phyloP scores from a whole-genome alignment of 1,139 yeast genomes.

The Geotrichum bryndzae region DNA sequence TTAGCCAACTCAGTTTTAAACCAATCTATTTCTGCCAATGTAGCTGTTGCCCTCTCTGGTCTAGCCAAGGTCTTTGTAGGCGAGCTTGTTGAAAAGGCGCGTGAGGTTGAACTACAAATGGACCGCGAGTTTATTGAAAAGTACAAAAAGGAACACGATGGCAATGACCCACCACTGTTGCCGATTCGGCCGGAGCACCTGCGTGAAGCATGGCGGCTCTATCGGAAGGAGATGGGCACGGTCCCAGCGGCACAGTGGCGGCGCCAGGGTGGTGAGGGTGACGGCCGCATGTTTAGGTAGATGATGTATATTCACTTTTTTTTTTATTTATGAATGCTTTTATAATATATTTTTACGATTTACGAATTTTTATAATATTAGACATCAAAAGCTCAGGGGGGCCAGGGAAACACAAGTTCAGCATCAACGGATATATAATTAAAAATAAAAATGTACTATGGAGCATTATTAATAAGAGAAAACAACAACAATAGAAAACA shows the following conservation, averaged over 20 bases:
- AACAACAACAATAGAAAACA: not conserved
- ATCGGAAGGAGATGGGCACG: slow-evolving; percentile 58
- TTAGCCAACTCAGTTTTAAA: slow-evolving; percentile 74
- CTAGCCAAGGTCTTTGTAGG: slow-evolving; percentile 83
- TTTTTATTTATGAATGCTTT: not conserved
- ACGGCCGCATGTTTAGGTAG: slow-evolving; percentile 60
- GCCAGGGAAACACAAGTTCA: too few species aligned
- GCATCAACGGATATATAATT: too few species aligned
- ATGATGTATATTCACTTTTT: not conserved
- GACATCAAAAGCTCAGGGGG: too few species aligned
- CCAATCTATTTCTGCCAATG: slow-evolving; percentile 76
- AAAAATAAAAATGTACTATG: too few species aligned
- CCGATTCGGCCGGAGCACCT: slow-evolving; percentile 61
- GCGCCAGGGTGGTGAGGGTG: slow-evolving; percentile 63
- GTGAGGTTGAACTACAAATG: slow-evolving; percentile 45
- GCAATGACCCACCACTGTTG: slow-evolving; percentile 31
- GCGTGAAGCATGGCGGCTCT: slow-evolving; percentile 81
- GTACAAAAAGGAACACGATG: slow-evolving; percentile 26
- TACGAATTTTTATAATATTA: not conserved
- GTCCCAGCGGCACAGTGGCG: slow-evolving; percentile 64
- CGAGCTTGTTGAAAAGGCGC: slow-evolving; percentile 77
- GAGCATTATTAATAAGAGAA: not conserved
- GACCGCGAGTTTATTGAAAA: slow-evolving; percentile 19
- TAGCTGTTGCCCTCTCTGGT: slow-evolving; percentile 80
- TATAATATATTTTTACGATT: not conserved